Base-by-base conservation (phyloP, 345 rosid genomes). In the Excoecaria cochinchinensis region DNA sequence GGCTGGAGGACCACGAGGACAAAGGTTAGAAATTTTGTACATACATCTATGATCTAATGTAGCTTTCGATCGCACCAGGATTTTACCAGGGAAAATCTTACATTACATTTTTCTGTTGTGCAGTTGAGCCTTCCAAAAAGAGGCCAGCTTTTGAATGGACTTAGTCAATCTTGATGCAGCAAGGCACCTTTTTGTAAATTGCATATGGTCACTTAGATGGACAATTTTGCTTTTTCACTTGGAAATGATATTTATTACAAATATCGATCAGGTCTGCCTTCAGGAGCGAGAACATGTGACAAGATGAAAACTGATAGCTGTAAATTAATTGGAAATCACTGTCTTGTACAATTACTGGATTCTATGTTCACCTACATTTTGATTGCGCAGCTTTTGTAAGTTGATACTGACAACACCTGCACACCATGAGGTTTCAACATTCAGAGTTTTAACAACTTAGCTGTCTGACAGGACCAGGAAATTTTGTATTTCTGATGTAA, bases 1-100 rank as follows among this genome's bases (percentile, higher is more conserved):
- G 98, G 97, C 60, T 93, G 98, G 97, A 91, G 99, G 72, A 85
- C 88, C 47, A 93, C 98, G 39, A 88, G 84, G 85, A 77, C 97
- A 60, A 90, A 95, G 93, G 94, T 91, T 16, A 74, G 76, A 65
- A 61, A 69, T 57, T 56, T 31, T 61, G 38, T 19, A 38, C 65
- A 22, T 39, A 31, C 52, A 39, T 64, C 15, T 31, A 31, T 31
- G 31, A 31, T 31, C 31, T 31, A 31, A 31, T 31, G 31, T 6
- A 67, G 51, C 46, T 68, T 67, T 61, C 57, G 9, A 67, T 66
- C 1, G 12, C 3, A 47, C 17, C 8, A 21, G 40, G n/a, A 6
- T 69, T 78, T 56, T 48, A 10, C 70, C 44, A 22, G 56, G 17
- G 36, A 68, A 52, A 74, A 55, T 74, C 64, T 40, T 56, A 22